Base-by-base conservation (phyloP, 257 asterid genomes). In the Datura wrightii region DNA sequence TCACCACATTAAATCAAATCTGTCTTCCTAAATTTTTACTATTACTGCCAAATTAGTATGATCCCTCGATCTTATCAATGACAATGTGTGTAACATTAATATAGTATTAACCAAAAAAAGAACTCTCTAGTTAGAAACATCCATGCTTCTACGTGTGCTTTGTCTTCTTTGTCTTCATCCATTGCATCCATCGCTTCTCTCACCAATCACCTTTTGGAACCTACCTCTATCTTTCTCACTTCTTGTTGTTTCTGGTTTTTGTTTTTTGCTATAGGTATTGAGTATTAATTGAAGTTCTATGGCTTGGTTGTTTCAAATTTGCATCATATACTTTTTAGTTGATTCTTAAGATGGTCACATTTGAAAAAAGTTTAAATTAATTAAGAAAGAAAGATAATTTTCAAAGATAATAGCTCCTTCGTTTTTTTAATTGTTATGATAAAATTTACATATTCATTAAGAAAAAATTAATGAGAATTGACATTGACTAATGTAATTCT, bases 131-230 rank as follows among this genome's bases (percentile, higher is more conserved):
- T 76, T 50, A 50, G 62, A 76, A 76, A 15, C 91, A 88, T 92
- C 93, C 91, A 85, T 67, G 91, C 91, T 84, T 84, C 90, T 90
- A 86, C 94, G 85, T 87, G 88, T 83, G 8, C 16, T 87, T 86
- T 92, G 93, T 92, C 93, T 44, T 89, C 86, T 90, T 88, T 87
- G 44, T 88, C 89, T 3, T 24, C 0, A 60, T 82, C 67, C 81
- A 76, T 5, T 80, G 84, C 84, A 39, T 81, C 9, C 84, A 39
- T 81, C 9, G 24, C 0, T 81, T 52, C 52, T 34, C 84, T 39
- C 42, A 39, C 4, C 42, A 24, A 24, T 46, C 36, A 9, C 39
- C 46, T 16, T 69, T 19, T 10, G 8, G 84, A 85, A 87, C 72
- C 82, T 84, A 71, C 89, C 85, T 14, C 62, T 37, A 83, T 39